phyloP scores from a whole-genome alignment of 1,284 basidiomycete species.

The Stygiomarasmius scandens region DNA sequence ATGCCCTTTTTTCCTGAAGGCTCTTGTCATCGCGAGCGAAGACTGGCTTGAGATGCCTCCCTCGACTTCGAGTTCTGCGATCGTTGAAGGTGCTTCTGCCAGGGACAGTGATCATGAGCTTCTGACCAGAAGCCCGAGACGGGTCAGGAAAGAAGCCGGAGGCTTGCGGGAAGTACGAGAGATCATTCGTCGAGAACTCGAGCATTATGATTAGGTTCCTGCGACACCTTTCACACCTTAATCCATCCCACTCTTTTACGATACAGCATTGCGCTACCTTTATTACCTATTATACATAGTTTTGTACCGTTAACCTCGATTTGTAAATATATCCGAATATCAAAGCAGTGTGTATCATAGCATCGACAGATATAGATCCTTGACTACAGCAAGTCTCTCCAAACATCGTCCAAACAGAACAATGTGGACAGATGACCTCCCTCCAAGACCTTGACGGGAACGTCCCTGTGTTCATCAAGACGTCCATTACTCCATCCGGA shows the following conservation, averaged over 20 bases:
- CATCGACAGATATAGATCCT: constrained; percentile 16
- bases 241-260: not conserved
- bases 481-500: constrained; percentile 55
- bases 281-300: not conserved
- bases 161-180: constrained; percentile 78
- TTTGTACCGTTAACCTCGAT: constrained; percentile 14
- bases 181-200: constrained; percentile 75
- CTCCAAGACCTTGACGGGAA: constrained; percentile 36
- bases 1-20: constrained; percentile 78
- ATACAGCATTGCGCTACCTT: not conserved
- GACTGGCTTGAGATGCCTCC: constrained; percentile 82
- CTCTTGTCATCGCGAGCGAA: constrained; percentile 62
- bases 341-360: not conserved
- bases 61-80: constrained; percentile 19
- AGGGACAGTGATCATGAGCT: constrained; percentile 61
- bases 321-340: constrained; percentile 1
- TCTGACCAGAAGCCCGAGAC: constrained; percentile 66
- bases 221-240: constrained; percentile 16
- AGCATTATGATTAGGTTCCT: constrained; percentile 58
- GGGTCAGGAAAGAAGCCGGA: constrained; percentile 67
- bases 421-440: constrained; percentile 51
- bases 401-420: constrained; percentile 47
- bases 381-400: constrained; percentile 41
- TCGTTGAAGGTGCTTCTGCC: constrained; percentile 38
- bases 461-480: constrained; percentile 41